These are phyloP conservation scores for Boehmeria nivea DNA, from an alignment of 306 rosid genomes.

Conservation along the genomic window DNA sequence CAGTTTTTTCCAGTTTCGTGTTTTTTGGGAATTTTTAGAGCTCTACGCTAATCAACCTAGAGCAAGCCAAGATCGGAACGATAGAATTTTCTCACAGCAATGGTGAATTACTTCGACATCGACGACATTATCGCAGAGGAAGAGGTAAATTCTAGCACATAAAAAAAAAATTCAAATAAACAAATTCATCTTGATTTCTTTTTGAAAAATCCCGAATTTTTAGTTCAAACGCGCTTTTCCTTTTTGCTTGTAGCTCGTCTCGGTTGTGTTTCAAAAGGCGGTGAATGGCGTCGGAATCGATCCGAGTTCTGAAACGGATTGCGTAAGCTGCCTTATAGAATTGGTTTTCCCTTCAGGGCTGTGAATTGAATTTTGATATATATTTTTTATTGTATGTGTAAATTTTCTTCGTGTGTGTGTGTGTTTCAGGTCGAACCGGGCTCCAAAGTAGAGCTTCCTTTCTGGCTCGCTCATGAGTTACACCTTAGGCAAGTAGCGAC, in stretches of 20 bases:
- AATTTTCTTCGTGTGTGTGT: slow-evolving; percentile 28
- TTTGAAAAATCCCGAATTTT: slow-evolving; percentile 12
- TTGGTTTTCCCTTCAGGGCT: background rate
- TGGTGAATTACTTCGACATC: slow-evolving; percentile 76
- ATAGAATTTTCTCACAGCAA: too few relatives aligned
- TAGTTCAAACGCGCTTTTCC: slow-evolving; percentile 8
- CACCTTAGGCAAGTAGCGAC: slow-evolving; percentile 67
- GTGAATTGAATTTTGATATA: slow-evolving; percentile 11
- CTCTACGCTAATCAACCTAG: too few relatives aligned
- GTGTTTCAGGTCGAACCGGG: slow-evolving; percentile 75
- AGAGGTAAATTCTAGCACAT: slow-evolving; percentile 47
- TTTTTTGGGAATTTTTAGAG: too few relatives aligned
- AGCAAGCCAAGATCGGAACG: slow-evolving; percentile 2
- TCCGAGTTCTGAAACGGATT: slow-evolving; percentile 68
- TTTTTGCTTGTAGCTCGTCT: slow-evolving; percentile 45
- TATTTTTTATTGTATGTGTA: too few relatives aligned
- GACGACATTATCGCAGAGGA: slow-evolving; percentile 77
- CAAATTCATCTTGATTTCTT: background rate
- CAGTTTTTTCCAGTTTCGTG: too few relatives aligned
- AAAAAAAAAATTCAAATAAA: background rate
- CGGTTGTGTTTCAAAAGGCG: slow-evolving; percentile 63
- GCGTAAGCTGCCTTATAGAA: slow-evolving; percentile 50
- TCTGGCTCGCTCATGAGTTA: slow-evolving; percentile 90
- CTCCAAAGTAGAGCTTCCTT: slow-evolving; percentile 86
- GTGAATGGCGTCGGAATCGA: slow-evolving; percentile 86